Percentiles rank a stretch among this genome's conserved stretches.
phyloP scores from a whole-genome alignment of 805 yeast genomes.

The Myxozyma neglecta region DNA sequence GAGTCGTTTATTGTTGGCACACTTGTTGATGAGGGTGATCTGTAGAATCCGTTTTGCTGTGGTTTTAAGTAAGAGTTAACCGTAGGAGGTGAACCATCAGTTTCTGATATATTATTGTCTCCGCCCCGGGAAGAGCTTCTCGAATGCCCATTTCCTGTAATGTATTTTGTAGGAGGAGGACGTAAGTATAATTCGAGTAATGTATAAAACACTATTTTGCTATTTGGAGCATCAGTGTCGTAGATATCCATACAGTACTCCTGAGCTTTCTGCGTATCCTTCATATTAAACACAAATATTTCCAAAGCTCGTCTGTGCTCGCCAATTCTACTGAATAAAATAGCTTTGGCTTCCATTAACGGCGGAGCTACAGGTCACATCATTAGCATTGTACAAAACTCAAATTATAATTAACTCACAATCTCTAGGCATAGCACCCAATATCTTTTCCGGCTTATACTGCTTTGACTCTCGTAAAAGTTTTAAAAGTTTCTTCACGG shows the following conservation, averaged over 20 bases:
- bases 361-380: conserved; percentile 1
- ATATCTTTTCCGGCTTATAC: conserved; percentile 46
- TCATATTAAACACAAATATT: conserved; percentile 57
- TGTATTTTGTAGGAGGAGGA: conserved; percentile 19
- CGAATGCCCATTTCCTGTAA: neutral
- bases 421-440: conserved; percentile 37
- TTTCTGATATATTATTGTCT: conserved; percentile 4
- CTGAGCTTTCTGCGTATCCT: conserved; percentile 60
- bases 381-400: neutral
- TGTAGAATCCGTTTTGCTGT: conserved; percentile 2
- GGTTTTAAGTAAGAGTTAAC: neutral
- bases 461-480: conserved; percentile 41
- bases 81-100: conserved; percentile 1
- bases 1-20: neutral
- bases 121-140: conserved; percentile 4
- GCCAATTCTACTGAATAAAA: conserved; percentile 58
- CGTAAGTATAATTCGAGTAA: conserved; percentile 47
- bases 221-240: conserved; percentile 38
- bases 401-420: conserved; percentile 23
- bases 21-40: conserved; percentile 5
- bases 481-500: conserved; percentile 40
- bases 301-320: conserved; percentile 64
- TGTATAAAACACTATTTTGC: conserved; percentile 51
- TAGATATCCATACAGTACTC: conserved; percentile 58
- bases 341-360: conserved; percentile 50